Base-by-base conservation (phyloP, 306 rosid species). In the Citrullus colocynthis region DNA sequence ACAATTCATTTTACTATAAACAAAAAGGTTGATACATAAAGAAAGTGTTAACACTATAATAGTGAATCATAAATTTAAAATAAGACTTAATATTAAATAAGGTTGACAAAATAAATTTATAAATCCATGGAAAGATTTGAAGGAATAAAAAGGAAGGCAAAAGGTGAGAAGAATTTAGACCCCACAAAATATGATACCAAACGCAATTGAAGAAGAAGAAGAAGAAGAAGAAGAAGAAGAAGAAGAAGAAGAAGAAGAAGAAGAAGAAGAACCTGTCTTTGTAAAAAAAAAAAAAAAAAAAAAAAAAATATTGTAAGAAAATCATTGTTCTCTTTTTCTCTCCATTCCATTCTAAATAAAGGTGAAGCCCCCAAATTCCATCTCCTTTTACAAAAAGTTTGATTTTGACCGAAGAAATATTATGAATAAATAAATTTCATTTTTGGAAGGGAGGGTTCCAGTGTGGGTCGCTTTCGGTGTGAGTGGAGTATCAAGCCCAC, bases 401-500 rank as follows among this genome's bases (percentile, higher is more conserved):
- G 77, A 73, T 73, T 73, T 73, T 73, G 61, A 73, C 77, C 51
- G 9, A 42, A 36, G 39, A 36, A 36, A 36, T 36, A 36, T 36
- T 36, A 36, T 4, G 11, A 44, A 41, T 41, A 7, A 64, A 2
- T 2, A 39, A 4, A 9, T 10, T 42, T n/a, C 0, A n/a, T n/a
- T 10, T 67, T n/a, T 63, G 45, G 55, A 37, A 37, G 44, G 61
- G 44, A 3, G 14, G 34, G 28, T 73, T 73, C 77, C 16, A 30
- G 77, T 73, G 61, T 51, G 61, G 42, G 24, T 51, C 24, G 2
- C 77, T 73, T 73, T 51, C 44, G 44, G 61, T 49, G 77, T 71
- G 60, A 73, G 77, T 73, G 77, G 77, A 49, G 61, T 73, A 73
- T 73, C 77, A 51, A 73, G 44, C 1, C 76, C 76, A 71, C 76